Percentiles rank a stretch among this genome's conserved stretches.
Conservation (phyloP, 1,284 basidiomycete species). For the Ceratobasidium sp. region DNA sequence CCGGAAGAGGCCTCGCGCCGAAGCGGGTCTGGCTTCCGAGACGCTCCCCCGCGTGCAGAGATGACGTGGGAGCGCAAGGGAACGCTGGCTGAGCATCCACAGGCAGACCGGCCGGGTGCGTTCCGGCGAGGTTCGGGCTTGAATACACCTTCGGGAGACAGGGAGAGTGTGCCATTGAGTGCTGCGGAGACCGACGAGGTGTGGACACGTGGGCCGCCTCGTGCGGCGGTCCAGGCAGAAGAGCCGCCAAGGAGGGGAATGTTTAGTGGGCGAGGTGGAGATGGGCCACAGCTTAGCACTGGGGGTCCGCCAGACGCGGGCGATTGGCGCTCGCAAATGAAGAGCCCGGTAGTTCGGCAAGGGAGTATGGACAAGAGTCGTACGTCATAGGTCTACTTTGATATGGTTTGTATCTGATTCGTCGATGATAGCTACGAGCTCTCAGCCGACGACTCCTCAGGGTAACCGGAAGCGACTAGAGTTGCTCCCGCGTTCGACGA, state of each 20-base stretch:
- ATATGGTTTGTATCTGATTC: conserved; percentile 34
- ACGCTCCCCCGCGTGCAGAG: conserved; percentile 23
- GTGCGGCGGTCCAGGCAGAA: neutral
- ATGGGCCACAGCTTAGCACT: conserved; percentile 18
- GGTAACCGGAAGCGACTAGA: conserved; percentile 78
- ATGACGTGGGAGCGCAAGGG: conserved; percentile 41
- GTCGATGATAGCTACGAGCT: conserved; percentile 61
- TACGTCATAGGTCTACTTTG: conserved; percentile 29
- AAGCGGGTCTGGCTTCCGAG: conserved; percentile 29
- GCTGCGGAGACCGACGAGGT: conserved; percentile 76
- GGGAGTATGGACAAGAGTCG: conserved; percentile 34
- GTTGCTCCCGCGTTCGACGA: conserved; percentile 76
- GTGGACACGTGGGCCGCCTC: conserved; percentile 67
- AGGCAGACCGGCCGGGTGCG: conserved; percentile 21
- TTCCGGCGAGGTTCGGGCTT: conserved; percentile 64
- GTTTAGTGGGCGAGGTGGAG: conserved; percentile 41
- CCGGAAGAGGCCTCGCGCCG: conserved; percentile 52
- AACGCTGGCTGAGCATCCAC: conserved; percentile 31
- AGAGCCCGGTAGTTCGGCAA: conserved; percentile 34
- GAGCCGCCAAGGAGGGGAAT: conserved; percentile 14
- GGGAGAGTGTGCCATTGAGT: conserved; percentile 49
- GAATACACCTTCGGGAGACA: conserved; percentile 57
- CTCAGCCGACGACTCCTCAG: conserved; percentile 80
- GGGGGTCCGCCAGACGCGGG: conserved; percentile 32
- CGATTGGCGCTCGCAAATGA: conserved; percentile 45